Conservation (phyloP, 129 eudicot genomes). For the Artemisia tridentata region DNA sequence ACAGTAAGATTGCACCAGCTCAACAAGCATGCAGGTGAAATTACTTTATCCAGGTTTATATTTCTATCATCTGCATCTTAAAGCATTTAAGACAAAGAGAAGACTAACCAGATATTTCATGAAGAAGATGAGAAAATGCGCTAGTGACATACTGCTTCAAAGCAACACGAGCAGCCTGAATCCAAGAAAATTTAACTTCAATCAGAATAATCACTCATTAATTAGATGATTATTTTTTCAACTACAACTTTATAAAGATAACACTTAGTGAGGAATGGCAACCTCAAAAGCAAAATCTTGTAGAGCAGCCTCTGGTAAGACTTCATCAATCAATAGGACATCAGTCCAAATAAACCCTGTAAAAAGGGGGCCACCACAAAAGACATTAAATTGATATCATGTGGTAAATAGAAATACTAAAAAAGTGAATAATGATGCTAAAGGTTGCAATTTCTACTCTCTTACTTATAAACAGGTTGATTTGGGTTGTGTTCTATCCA, state of each 20-base stretch:
- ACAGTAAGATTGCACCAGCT: slow-evolving; percentile 15
- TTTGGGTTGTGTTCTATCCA: no score
- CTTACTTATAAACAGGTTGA: no score
- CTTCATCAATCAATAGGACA: slow-evolving; percentile 83
- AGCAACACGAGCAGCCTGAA: slow-evolving; percentile 71
- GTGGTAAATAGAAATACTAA: neutral
- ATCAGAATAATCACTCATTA: slow-evolving; percentile 18
- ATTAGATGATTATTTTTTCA: neutral
- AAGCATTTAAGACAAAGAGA: neutral
- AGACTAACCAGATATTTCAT: slow-evolving; percentile 67
- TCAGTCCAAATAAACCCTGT: slow-evolving; percentile 88
- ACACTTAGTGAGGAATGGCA: slow-evolving; percentile 22
- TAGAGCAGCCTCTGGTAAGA: slow-evolving; percentile 81
- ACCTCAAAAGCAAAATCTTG: slow-evolving; percentile 79
- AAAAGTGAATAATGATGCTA: slow-evolving; percentile 8
- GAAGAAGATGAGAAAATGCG: slow-evolving; percentile 63
- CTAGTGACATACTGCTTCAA: slow-evolving; percentile 65
- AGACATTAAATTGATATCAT: slow-evolving; percentile 2
- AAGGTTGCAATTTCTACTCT: slow-evolving; percentile 1
- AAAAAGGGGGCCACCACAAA: slow-evolving; percentile 4
- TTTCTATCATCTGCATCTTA: neutral
- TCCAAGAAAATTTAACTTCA: slow-evolving; percentile 20
- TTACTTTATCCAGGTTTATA: neutral
- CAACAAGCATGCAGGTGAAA: slow-evolving; percentile 10
- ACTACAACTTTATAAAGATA: slow-evolving; percentile 9